Evolutionary conservation across 805 yeast species (phyloP), one percentile per base, ranked within the genome.

Genomic region (Yarrowia bubula): DNA sequence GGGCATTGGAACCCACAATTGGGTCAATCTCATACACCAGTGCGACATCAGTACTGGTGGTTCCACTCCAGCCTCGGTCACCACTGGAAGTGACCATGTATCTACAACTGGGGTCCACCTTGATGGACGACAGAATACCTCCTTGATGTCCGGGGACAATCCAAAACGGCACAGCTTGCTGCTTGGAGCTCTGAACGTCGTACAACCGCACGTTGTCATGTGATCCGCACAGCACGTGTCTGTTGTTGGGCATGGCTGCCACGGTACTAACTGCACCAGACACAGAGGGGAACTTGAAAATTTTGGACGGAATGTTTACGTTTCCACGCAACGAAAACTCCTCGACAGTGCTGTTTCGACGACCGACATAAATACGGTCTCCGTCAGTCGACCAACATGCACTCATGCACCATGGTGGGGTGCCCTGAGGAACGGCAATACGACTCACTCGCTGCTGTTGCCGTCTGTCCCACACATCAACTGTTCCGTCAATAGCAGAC

Each of bases 131-230:
- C 38, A 95, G 78, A 2, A 85, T 84, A 32, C 98, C 97, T 57
- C 99, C 98, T 72, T 90, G 97, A 75, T 95, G 98, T 0, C 99
- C 98, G 0, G 99, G 97, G 10, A 95, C 83, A 70, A 96, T 92
- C 74, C 87, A 81, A 73, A 93, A 95, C 15, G 98, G 98, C 8
- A 88, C 72, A 71, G 68, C 66, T 17, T 66, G 50, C 38, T 67
- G 71, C n/a, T 64, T 81, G 75, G 61, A 82, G 71, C 68, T 81
- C 76, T 73, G 67, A 66, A 92, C 79, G 72, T 95, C 96, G 76
- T 91, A 95, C 33, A 95, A 77, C 70, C 99, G 81, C 41, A 95
- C 86, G 72, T 95, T 95, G 73, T 95, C 99, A 69, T 82, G 83
- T 1, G 97, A 92, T 0, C 96, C 98, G 74, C 97, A 91, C 14